Conservation (phyloP, 2,329 filamentous ascomycete species). For the Fusarium protoensiforme region DNA sequence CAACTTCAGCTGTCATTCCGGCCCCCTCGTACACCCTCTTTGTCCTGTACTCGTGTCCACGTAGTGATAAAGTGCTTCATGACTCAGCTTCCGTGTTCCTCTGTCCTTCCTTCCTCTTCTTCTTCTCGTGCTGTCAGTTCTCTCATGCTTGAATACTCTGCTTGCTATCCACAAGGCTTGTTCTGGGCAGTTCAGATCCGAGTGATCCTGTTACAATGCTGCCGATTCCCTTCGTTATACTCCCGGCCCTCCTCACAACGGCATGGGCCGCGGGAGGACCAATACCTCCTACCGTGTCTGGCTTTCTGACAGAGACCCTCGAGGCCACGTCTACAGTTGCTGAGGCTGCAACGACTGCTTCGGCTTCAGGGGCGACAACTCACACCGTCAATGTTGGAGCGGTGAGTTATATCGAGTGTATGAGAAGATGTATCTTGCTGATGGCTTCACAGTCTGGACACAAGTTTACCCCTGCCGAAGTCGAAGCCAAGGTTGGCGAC, state of each 20-base stretch:
- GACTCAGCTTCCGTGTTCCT: conserved; percentile 31
- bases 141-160: conserved; percentile 1
- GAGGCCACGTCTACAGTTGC: conserved; percentile 26
- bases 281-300: neutral
- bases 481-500: conserved; percentile 57
- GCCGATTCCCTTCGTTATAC: conserved; percentile 25
- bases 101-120: conserved; percentile 11
- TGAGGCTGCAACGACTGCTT: conserved; percentile 27
- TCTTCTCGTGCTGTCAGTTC: conserved; percentile 3
- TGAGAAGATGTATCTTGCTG: neutral
- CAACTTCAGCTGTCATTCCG: conserved; percentile 26
- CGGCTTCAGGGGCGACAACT: conserved; percentile 28
- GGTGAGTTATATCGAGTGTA: conserved; percentile 14
- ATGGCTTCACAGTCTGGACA: conserved; percentile 40
- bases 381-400: conserved; percentile 43
- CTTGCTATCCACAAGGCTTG: conserved; percentile 19
- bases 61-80: conserved; percentile 23
- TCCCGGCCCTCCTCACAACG: conserved; percentile 22
- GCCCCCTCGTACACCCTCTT: conserved; percentile 33
- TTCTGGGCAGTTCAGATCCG: conserved; percentile 6
- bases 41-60: conserved; percentile 18
- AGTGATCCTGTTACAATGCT: conserved; percentile 31
- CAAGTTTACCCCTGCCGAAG: conserved; percentile 46
- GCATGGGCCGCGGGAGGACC: conserved; percentile 30
- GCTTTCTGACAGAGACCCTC: conserved; percentile 8